A percentile compares a stretch with the other conserved stretches of the same genome.
These are phyloP conservation scores for Talaromyces sp. DNA, from an alignment of 2,329 filamentous ascomycete species.

Conservation along the genomic window DNA sequence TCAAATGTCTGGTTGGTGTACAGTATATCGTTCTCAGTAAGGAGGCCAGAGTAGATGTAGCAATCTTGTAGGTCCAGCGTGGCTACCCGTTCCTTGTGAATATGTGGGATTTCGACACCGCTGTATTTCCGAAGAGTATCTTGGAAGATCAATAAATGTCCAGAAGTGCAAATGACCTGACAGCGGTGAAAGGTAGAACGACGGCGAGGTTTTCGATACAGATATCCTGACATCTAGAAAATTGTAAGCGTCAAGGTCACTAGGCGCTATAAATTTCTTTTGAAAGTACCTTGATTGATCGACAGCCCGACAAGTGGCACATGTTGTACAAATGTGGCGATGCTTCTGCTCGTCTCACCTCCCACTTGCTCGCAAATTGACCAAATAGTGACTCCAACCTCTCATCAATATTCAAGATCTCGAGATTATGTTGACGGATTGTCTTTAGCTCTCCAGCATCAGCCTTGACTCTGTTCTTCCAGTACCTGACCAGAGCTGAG, in stretches of 20 bases:
- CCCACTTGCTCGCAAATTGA: conserved; percentile 66
- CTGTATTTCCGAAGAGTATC: conserved; percentile 55
- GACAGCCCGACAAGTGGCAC: conserved; percentile 62
- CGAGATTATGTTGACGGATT: conserved; percentile 57
- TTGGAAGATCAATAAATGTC: conserved; percentile 61
- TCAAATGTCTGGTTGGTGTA: conserved; percentile 65
- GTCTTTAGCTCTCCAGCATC: conserved; percentile 59
- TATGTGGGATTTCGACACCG: conserved; percentile 56
- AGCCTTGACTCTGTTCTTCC: conserved; percentile 55
- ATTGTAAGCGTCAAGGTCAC: background rate
- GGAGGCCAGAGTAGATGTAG: conserved; percentile 63
- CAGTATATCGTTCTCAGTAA: conserved; percentile 61
- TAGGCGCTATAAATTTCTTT: background rate
- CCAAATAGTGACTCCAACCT: conserved; percentile 63
- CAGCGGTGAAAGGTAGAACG: conserved; percentile 61
- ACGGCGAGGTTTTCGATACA: conserved; percentile 63
- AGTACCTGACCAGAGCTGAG: conserved; percentile 57
- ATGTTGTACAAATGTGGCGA: conserved; percentile 65
- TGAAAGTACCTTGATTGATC: conserved; percentile 51
- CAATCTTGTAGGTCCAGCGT: conserved; percentile 60
- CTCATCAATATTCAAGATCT: conserved; percentile 62
- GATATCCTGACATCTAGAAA: conserved; percentile 54
- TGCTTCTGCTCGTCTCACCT: conserved; percentile 62
- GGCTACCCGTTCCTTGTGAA: conserved; percentile 60
- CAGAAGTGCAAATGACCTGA: conserved; percentile 59